Percentiles rank a stretch among this genome's conserved stretches.
Evolutionary conservation across 2,329 filamentous ascomycete genomes (phyloP).

Genomic region (Claviceps sp.): DNA sequence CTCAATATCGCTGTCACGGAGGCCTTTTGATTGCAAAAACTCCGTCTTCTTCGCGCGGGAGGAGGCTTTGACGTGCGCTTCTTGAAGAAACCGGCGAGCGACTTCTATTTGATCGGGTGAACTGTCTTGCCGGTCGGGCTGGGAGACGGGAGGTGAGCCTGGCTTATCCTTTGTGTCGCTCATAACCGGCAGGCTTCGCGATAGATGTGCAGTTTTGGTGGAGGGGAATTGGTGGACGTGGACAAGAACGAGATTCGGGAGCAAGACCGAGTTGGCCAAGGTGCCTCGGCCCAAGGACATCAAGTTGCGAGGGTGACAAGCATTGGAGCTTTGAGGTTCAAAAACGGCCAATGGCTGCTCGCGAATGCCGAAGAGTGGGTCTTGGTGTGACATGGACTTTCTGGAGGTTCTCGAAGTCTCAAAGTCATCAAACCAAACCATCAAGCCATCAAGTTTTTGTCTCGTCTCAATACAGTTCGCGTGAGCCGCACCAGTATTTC

Average conservation of each 20-base stretch:
- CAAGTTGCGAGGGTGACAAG: neutral
- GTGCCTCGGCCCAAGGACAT: neutral
- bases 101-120: conserved; percentile 36
- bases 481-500: neutral
- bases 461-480: no score
- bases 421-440: neutral
- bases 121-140: conserved; percentile 6
- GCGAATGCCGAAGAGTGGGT: neutral
- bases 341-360: neutral
- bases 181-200: conserved; percentile 10
- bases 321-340: neutral
- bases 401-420: neutral
- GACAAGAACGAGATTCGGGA: no score
- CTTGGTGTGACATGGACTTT: neutral
- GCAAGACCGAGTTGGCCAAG: neutral
- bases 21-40: conserved; percentile 67
- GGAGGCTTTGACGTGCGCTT: conserved; percentile 57
- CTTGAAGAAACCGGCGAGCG: conserved; percentile 62
- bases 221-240: neutral
- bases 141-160: conserved; percentile 10
- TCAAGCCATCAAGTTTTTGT: neutral
- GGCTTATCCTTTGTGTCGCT: conserved; percentile 18
- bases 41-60: conserved; percentile 58
- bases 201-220: neutral
- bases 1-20: conserved; percentile 54